Base-by-base conservation (phyloP, 345 rosid species). In the Gossypium turneri region DNA sequence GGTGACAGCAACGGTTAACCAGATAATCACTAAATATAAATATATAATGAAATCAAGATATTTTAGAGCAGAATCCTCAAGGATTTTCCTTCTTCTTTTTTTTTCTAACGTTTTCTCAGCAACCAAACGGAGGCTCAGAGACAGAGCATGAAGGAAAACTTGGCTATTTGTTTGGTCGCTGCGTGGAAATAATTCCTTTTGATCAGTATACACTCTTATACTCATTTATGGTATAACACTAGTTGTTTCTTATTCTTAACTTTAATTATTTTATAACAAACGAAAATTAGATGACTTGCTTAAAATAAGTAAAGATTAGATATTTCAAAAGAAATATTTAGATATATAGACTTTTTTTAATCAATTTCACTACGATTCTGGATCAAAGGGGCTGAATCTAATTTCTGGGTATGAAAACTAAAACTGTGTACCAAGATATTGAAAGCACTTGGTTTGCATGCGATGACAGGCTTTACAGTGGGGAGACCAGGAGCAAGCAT, bases 381-480 rank as follows among this genome's bases (percentile, higher is more conserved):
- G 13, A 59, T 59, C 63, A 58, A 58, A 58, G 27, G 29, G 15
- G 29, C 3, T 22, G 25, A 22, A 11, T 22, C 22, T 59, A 59
- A 59, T 59, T 57, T 57, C 63, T 59, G 19, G 43, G 34, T n/a
- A 7, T 55, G 20, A 13, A 24, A 58, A 24, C 34, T 58, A 58
- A 12, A 58, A 58, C 41, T 34, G 34, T 58, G 12, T 9, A 13
- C 44, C 73, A 19, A 45, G 13, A 55, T 56, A 34, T 34, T 34
- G 12, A 58, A 48, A 58, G 38, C 12, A 58, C 17, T 24, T 58
- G 38, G 7, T 24, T 58, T 58, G 29, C 5, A 53, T 69, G 34
- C 80, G 79, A 58, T 77, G 7, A 50, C 57, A 94, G 98, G 98
- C 87, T 94, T 45, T 94, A 94, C 92, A 92, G 97, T 41, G 92